A percentile compares a stretch with the other conserved stretches of the same genome.
Conservation (phyloP, 2,329 filamentous ascomycete species). For the Emmonsiellopsis sp. region DNA sequence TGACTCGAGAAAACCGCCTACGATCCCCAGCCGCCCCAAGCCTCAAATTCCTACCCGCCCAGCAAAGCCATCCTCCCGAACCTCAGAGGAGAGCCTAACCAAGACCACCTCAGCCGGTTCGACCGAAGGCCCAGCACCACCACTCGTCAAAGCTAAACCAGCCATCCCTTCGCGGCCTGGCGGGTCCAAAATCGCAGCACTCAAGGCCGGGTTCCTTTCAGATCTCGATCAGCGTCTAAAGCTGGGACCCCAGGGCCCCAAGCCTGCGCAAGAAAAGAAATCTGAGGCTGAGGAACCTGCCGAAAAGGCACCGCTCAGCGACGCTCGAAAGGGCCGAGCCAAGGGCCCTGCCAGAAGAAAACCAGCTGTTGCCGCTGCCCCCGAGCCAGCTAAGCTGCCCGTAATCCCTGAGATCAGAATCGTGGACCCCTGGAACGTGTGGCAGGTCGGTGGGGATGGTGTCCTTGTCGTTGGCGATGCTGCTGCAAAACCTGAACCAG, state of each 20-base stretch:
- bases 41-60: conserved; percentile 59
- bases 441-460: conserved; percentile 27
- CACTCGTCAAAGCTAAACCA: conserved; percentile 64
- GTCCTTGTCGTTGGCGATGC: conserved; percentile 22
- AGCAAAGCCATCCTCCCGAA: conserved; percentile 38
- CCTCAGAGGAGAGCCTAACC: conserved; percentile 23
- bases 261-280: conserved; percentile 59
- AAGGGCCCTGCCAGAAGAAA: conserved; percentile 74
- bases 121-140: conserved; percentile 24
- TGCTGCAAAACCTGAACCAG: background rate
- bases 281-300: conserved; percentile 48
- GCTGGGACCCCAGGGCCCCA: conserved; percentile 66
- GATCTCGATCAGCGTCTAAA: conserved; percentile 85
- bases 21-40: conserved; percentile 50
- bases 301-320: conserved; percentile 69
- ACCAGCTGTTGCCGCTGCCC: conserved; percentile 51
- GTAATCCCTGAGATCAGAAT: conserved; percentile 28
- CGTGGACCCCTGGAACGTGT: conserved; percentile 32
- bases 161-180: conserved; percentile 67
- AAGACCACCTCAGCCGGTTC: conserved; percentile 30
- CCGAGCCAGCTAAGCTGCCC: conserved; percentile 9
- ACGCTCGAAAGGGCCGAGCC: conserved; percentile 84
- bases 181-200: conserved; percentile 77
- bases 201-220: conserved; percentile 86
- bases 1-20: conserved; percentile 42